Conservation (phyloP, 1,284 basidiomycete genomes). For the Agroathelia rolfsii region DNA sequence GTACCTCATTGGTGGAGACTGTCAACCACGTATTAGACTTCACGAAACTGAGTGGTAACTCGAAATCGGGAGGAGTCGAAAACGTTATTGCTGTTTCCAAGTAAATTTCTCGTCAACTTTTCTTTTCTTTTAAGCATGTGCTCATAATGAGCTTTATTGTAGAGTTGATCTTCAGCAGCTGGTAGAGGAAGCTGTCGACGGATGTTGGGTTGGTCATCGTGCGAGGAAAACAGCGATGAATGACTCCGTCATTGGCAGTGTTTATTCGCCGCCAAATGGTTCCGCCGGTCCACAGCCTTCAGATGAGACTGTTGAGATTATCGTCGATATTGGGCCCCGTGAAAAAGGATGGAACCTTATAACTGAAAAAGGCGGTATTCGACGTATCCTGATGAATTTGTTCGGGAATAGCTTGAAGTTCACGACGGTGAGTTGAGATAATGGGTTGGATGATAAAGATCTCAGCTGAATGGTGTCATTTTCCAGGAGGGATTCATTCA, state of each 20-base stretch:
- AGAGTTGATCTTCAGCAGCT: conserved; percentile 84
- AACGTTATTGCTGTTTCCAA: conserved; percentile 62
- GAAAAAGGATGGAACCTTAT: conserved; percentile 78
- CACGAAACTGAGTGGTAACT: conserved; percentile 88
- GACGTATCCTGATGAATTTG: conserved; percentile 90
- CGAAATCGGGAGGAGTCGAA: conserved; percentile 66
- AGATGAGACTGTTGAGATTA: conserved; percentile 65
- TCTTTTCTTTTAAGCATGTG: conserved; percentile 3
- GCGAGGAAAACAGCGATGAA: conserved; percentile 61
- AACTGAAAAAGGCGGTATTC: conserved; percentile 88
- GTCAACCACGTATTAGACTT: conserved; percentile 97
- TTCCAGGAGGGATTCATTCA: conserved; percentile 78
- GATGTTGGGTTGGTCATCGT: conserved; percentile 89
- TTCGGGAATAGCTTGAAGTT: conserved; percentile 95
- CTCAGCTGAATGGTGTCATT: conserved; percentile 10
- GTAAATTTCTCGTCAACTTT: conserved; percentile 27
- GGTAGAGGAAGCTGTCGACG: conserved; percentile 92
- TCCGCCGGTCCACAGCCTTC: conserved; percentile 27
- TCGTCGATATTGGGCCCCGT: conserved; percentile 78
- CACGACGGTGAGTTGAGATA: conserved; percentile 46
- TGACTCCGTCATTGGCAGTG: conserved; percentile 72
- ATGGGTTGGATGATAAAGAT: conserved; percentile 1
- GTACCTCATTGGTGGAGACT: conserved; percentile 75
- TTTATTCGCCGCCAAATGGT: conserved; percentile 77
- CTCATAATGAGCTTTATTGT: conserved; percentile 5